Base-by-base conservation (phyloP, 805 yeast species). In the Wickerhamiella nectarea region DNA sequence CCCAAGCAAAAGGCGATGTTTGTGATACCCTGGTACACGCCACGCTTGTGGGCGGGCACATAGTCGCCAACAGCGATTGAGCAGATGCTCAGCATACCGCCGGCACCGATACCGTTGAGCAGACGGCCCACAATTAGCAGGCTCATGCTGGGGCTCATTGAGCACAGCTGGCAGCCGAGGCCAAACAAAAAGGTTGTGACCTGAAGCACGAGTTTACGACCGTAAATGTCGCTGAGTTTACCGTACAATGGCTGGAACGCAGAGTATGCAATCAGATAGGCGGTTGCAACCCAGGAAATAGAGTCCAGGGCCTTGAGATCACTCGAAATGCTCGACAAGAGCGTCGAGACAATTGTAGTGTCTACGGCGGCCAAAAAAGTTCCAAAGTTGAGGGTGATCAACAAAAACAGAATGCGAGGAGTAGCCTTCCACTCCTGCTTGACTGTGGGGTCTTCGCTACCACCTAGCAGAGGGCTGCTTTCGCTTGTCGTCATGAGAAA, bases 91-190 rank as follows among this genome's bases (percentile, higher is more conserved):
- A 78, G 75, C 55, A 85, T 72, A 1, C 95, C 95, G 6, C 94
- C 91, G n/a, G 94, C 94, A 11, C 95, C 95, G 46, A 81, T 71
- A 15, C 95, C 95, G 20, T 93, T 77, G 41, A 85, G 67, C 47
- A 83, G 78, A 52, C 94, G 68, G 1, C 87, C 89, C 2, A 72
- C 78, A 33, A 80, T 77, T 34, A 80, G 62, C 68, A 71, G 67
- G 48, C 66, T 60, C 71, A 80, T 74, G 25, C 66, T 63, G 15
- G 53, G 57, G 1, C 84, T 60, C 4, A 72, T 50, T 1, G 80
- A 87, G 44, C 74, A 70, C 19, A 71, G 43, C 14, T 65, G 49
- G 51, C 74, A 70, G n/a, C 76, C 76, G 9, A 69, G 15, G 4
- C 63, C 69, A 49, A 73, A 72, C 44, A 66, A 53, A 12, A 59